Evolutionary conservation across 768 basidiomycete species (phyloP).

Genomic region (Phylloporus arenicola): DNA sequence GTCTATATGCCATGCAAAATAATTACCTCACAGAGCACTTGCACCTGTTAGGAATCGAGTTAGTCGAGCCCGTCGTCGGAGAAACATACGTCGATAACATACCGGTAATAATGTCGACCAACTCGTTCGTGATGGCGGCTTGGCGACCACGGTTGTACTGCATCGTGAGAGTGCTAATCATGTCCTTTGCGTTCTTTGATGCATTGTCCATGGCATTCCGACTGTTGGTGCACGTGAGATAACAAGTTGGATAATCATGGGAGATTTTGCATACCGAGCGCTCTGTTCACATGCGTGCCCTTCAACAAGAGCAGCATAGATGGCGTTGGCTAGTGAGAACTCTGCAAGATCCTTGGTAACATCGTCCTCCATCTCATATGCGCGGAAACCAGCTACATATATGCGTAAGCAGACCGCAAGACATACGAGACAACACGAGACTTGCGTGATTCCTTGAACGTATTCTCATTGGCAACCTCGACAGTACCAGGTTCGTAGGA

Average conservation of each 20-base stretch:
- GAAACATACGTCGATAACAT: conserved; percentile 13
- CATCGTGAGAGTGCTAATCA: conserved; percentile 85
- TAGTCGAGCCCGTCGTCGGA: neutral
- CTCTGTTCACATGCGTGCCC: conserved; percentile 94
- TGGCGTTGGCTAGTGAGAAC: conserved; percentile 93
- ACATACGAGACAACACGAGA: conserved; percentile 14
- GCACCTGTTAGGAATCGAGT: conserved; percentile 33
- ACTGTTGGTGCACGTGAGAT: conserved; percentile 28
- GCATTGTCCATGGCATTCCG: conserved; percentile 99
- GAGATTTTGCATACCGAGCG: conserved; percentile 54
- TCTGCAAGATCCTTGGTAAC: conserved; percentile 89
- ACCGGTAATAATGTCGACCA: conserved; percentile 92
- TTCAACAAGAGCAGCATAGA: conserved; percentile 92
- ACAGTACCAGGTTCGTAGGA: conserved; percentile 78
- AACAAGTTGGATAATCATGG: too few species aligned
- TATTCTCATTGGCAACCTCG: conserved; percentile 77
- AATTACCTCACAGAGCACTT: conserved; percentile 39
- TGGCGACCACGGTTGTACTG: conserved; percentile 98
- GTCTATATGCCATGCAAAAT: conserved; percentile 11
- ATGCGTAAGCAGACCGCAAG: neutral
- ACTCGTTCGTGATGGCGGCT: conserved; percentile 94
- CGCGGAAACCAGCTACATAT: conserved; percentile 73
- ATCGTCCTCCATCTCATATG: conserved; percentile 98
- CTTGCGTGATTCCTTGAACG: conserved; percentile 76
- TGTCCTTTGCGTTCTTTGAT: conserved; percentile 95